Conservation (phyloP, 768 basidiomycete genomes). For the Tephrocybe sp. region DNA sequence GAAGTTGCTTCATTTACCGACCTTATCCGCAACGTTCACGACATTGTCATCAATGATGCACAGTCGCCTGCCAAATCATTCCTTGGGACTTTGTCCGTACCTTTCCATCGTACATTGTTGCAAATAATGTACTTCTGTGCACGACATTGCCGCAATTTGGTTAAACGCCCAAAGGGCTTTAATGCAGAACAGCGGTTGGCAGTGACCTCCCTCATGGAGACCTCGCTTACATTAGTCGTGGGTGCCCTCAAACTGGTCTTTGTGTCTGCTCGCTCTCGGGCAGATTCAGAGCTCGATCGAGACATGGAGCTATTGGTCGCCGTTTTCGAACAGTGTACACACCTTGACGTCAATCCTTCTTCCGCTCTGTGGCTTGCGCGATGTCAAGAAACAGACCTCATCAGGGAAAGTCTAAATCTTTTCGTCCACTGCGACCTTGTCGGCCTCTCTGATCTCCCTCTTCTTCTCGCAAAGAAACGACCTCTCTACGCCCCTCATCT, state of each 20-base stretch:
- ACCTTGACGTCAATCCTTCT: slow-evolving; percentile 63
- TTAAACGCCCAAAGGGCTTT: slow-evolving; percentile 44
- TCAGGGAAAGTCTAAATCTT: slow-evolving; percentile 72
- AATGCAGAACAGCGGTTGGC: slow-evolving; percentile 61
- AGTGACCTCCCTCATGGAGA: slow-evolving; percentile 59
- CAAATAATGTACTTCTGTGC: slow-evolving; percentile 79
- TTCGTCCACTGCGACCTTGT: slow-evolving; percentile 66
- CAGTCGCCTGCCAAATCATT: slow-evolving; percentile 76
- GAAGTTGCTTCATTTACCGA: slow-evolving; percentile 61
- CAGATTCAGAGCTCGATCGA: slow-evolving; percentile 65
- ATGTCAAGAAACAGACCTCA: slow-evolving; percentile 79
- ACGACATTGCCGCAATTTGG: slow-evolving; percentile 55
- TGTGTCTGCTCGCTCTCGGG: slow-evolving; percentile 52
- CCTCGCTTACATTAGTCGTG: slow-evolving; percentile 61
- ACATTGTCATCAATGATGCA: slow-evolving; percentile 67
- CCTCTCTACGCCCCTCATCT: slow-evolving; percentile 76
- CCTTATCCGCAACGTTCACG: slow-evolving; percentile 58
- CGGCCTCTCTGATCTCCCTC: slow-evolving; percentile 63
- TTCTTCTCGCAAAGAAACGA: slow-evolving; percentile 59
- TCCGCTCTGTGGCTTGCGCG: slow-evolving; percentile 75
- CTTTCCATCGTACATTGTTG: slow-evolving; percentile 79
- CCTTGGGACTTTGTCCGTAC: slow-evolving; percentile 55
- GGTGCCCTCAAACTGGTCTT: slow-evolving; percentile 67
- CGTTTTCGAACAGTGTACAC: slow-evolving; percentile 80
- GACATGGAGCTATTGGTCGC: slow-evolving; percentile 82